phyloP scores from a whole-genome alignment of 2,329 filamentous ascomycete species.

The Byssoonygena ceratinophila region DNA sequence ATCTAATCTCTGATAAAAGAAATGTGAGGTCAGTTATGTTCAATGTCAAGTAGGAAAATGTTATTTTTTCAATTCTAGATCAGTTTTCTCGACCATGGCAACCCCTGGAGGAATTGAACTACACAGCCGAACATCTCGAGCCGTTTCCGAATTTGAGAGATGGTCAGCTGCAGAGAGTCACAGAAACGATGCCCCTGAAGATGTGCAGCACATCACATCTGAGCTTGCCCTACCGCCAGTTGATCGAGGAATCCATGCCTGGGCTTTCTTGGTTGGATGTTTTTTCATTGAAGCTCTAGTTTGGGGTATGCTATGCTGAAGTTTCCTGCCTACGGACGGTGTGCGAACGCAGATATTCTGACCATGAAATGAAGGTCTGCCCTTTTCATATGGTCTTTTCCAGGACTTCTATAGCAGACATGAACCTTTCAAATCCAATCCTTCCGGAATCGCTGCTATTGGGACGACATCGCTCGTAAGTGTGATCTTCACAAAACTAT shows the following conservation, averaged over 20 bases:
- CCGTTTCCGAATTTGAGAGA: neutral
- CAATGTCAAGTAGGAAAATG: too few relatives aligned
- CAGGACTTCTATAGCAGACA: slow-evolving; percentile 56
- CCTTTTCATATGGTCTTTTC: slow-evolving; percentile 59
- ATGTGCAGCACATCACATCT: neutral
- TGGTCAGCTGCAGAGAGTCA: neutral
- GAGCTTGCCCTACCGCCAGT: slow-evolving; percentile 24
- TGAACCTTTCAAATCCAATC: slow-evolving; percentile 43
- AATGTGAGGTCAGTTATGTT: too few relatives aligned
- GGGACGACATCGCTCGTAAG: slow-evolving; percentile 52
- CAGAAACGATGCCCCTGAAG: neutral
- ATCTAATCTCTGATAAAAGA: too few relatives aligned
- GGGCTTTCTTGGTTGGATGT: slow-evolving; percentile 41
- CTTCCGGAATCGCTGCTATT: slow-evolving; percentile 48
- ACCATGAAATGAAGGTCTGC: slow-evolving; percentile 44
- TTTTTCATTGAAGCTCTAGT: slow-evolving; percentile 45
- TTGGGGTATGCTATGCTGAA: slow-evolving; percentile 39
- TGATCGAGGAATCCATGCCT: slow-evolving; percentile 34
- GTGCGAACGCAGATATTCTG: neutral
- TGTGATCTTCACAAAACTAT: slow-evolving; percentile 5
- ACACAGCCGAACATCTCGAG: neutral
- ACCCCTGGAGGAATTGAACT: neutral
- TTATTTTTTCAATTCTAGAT: too few relatives aligned
- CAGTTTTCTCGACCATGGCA: neutral
- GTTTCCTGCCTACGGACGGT: neutral